Evolutionary conservation across 305 asterid species (phyloP).

Genomic region (Rubia peregrina): DNA sequence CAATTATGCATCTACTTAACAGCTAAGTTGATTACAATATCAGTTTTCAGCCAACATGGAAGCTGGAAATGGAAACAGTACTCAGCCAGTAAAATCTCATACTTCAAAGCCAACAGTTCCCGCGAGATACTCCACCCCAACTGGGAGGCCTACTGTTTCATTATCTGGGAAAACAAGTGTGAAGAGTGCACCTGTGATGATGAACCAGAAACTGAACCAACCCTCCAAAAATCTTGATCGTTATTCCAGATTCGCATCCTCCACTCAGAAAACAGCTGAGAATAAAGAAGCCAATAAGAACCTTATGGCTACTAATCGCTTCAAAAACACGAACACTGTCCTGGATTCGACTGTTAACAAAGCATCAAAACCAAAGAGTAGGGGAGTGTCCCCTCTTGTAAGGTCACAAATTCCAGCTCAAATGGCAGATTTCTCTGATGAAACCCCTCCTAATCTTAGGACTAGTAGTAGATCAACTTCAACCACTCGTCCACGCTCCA

Average conservation of each 20-base stretch:
- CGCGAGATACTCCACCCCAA: slow-evolving; percentile 34
- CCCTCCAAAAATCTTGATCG: slow-evolving; percentile 14
- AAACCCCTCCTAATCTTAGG: slow-evolving; percentile 44
- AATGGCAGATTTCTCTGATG: slow-evolving; percentile 25
- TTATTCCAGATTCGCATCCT: slow-evolving; percentile 21
- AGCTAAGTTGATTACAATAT: neutral
- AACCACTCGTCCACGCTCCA: slow-evolving; percentile 19
- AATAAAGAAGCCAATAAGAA: slow-evolving; percentile 22
- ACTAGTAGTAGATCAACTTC: slow-evolving; percentile 27
- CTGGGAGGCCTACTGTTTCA: slow-evolving; percentile 30
- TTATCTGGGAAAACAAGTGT: slow-evolving; percentile 33
- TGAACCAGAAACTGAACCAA: slow-evolving; percentile 23
- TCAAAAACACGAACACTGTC: slow-evolving; percentile 26
- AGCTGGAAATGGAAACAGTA: slow-evolving; percentile 16
- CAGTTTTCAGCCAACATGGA: slow-evolving; percentile 54
- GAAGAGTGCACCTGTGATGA: slow-evolving; percentile 28
- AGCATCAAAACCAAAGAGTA: slow-evolving; percentile 24
- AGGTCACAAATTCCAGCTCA: slow-evolving; percentile 25
- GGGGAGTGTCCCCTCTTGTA: slow-evolving; percentile 38
- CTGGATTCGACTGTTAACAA: slow-evolving; percentile 14
- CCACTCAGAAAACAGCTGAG: slow-evolving; percentile 20
- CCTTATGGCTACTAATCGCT: slow-evolving; percentile 28
- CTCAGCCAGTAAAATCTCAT: slow-evolving; percentile 27
- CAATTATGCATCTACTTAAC: neutral
- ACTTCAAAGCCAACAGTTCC: slow-evolving; percentile 31